phyloP scores from a whole-genome alignment of 305 asterid genomes.

The Lippia alba region DNA sequence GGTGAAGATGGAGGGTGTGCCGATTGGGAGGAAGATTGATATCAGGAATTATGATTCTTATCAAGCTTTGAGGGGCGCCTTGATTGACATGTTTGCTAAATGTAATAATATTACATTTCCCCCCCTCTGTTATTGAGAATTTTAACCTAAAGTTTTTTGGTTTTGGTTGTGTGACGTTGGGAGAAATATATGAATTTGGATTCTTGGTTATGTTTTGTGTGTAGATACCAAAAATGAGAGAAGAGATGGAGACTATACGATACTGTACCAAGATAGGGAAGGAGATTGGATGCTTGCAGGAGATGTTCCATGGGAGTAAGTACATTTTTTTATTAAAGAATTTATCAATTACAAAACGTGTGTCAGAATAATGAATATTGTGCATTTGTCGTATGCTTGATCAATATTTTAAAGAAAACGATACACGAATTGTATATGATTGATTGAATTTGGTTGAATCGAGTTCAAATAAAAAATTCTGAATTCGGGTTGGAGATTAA shows the following conservation, averaged over 20 bases:
- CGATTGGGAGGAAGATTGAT: constrained; percentile 68
- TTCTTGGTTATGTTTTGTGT: neutral
- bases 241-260: constrained; percentile 38
- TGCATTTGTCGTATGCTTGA: too few species aligned
- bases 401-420: too few species aligned
- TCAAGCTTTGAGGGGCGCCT: constrained; percentile 41
- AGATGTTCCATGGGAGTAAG: constrained; percentile 74
- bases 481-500: too few species aligned
- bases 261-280: constrained; percentile 65
- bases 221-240: constrained; percentile 43
- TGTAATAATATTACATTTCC: constrained; percentile 34
- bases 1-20: constrained; percentile 79
- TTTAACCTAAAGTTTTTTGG: neutral
- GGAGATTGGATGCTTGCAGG: constrained; percentile 73
- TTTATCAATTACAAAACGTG: too few species aligned
- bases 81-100: constrained; percentile 64
- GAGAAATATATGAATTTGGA: constrained; percentile 8
- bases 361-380: too few species aligned
- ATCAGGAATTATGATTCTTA: constrained; percentile 55
- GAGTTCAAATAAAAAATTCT: too few species aligned
- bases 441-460: too few species aligned
- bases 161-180: neutral
- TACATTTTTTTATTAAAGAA: neutral
- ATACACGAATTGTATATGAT: too few species aligned
- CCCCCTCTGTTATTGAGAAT: neutral